Conservation (phyloP, 169 alveolate species). For the Miamiensis avidus region DNA sequence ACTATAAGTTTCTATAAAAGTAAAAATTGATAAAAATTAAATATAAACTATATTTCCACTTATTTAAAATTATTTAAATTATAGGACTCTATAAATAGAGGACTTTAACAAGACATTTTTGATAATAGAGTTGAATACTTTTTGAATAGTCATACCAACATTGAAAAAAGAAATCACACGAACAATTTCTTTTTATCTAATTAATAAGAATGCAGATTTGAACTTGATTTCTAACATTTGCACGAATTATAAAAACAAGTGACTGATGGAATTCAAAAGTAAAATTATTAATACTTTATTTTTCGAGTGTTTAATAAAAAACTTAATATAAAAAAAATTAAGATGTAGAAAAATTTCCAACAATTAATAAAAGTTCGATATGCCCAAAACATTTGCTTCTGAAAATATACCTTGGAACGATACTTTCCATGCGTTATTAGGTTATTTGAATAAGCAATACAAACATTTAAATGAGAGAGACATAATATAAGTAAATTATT, state of each 20-base stretch:
- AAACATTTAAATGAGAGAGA: not conserved
- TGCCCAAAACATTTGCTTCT: not conserved
- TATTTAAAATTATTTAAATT: too few relatives aligned
- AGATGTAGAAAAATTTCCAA: not conserved
- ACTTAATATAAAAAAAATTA: too few relatives aligned
- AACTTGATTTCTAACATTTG: not conserved
- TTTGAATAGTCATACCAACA: not conserved
- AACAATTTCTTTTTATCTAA: too few relatives aligned
- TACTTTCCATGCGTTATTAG: not conserved
- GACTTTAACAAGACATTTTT: conserved; percentile 8
- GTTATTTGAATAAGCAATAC: not conserved
- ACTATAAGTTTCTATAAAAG: not conserved
- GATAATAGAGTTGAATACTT: conserved; percentile 3
- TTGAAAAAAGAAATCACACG: not conserved
- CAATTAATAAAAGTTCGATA: not conserved
- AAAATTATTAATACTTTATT: too few relatives aligned
- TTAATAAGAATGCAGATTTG: not conserved
- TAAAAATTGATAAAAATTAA: too few relatives aligned
- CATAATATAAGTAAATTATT: conserved; percentile 1
- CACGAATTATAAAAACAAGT: not conserved
- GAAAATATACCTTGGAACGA: not conserved
- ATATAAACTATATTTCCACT: too few relatives aligned
- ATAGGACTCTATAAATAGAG: conserved; percentile 14
- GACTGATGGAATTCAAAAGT: not conserved
- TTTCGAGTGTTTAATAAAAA: too few relatives aligned